Conservation (phyloP, 1,139 yeast genomes). For the Sporopachydermia cereana region DNA sequence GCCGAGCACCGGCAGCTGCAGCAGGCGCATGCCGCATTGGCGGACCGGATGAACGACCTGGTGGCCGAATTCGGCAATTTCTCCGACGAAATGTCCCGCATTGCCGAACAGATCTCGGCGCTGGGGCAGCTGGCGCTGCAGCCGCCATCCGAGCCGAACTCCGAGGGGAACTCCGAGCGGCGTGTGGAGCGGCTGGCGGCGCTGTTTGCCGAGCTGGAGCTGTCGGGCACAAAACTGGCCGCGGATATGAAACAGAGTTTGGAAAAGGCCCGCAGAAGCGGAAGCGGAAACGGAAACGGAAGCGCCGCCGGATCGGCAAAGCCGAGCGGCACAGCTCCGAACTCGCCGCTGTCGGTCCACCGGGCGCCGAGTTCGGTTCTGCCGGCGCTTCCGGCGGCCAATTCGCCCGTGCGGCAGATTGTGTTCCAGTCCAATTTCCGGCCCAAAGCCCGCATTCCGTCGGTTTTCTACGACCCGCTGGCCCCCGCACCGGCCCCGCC, state of each 20-base stretch:
- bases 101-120: too few species aligned
- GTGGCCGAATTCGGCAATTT: too few species aligned
- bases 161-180: too few species aligned
- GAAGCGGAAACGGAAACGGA: too few species aligned
- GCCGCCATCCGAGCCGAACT: too few species aligned
- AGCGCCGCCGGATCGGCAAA: conserved; percentile 5
- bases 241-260: conserved; percentile 12
- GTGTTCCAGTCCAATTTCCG: conserved; percentile 18
- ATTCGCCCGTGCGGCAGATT: conserved; percentile 20
- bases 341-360: conserved; percentile 8
- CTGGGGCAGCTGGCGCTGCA: too few species aligned
- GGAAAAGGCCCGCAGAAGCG: conserved; percentile 10
- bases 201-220: too few species aligned
- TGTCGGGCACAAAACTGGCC: conserved; percentile 10
- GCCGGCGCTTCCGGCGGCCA: conserved; percentile 12
- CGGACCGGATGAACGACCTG: too few species aligned
- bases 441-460: conserved; percentile 21
- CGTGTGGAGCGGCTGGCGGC: too few species aligned
- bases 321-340: conserved; percentile 7
- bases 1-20: too few species aligned
- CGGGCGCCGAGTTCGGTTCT: conserved; percentile 8
- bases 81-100: too few species aligned
- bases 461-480: conserved; percentile 25
- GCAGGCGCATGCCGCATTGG: too few species aligned
- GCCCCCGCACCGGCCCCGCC: conserved; percentile 18